Percentiles rank a stretch among this genome's conserved stretches.
Evolutionary conservation across 768 basidiomycete species (phyloP).

Genomic region (Lentinula boryana): DNA sequence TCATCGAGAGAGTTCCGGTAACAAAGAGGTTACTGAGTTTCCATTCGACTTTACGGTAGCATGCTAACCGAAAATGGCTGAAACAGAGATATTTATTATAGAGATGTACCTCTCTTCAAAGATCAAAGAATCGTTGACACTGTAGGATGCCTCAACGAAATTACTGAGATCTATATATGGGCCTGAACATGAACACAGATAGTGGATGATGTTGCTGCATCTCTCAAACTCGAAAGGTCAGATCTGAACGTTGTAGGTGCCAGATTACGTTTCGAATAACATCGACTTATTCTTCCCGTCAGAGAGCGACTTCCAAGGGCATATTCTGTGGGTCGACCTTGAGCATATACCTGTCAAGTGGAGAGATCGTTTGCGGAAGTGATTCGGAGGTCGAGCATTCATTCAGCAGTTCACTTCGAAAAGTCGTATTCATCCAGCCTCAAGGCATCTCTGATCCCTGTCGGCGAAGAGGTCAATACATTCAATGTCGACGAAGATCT

Average conservation of each 20-base stretch:
- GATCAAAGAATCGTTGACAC: slow-evolving; percentile 75
- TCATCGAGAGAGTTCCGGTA: slow-evolving; percentile 43
- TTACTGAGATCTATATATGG: background rate
- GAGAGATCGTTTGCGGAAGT: slow-evolving; percentile 42
- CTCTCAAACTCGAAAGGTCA: slow-evolving; percentile 63
- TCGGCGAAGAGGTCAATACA: slow-evolving; percentile 60
- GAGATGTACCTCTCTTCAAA: slow-evolving; percentile 73
- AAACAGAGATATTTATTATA: slow-evolving; percentile 81
- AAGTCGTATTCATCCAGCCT: background rate
- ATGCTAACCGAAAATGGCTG: background rate
- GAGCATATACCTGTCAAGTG: slow-evolving; percentile 48
- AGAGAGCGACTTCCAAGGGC: slow-evolving; percentile 91
- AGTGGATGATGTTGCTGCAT: slow-evolving; percentile 86
- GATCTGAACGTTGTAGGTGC: slow-evolving; percentile 72
- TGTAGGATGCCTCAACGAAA: slow-evolving; percentile 27
- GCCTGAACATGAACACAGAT: slow-evolving; percentile 38
- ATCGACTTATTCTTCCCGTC: slow-evolving; percentile 5
- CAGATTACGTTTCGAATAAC: background rate
- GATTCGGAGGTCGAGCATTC: slow-evolving; percentile 49
- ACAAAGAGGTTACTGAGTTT: slow-evolving; percentile 51
- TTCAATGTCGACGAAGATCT: slow-evolving; percentile 52
- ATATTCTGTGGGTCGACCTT: slow-evolving; percentile 70
- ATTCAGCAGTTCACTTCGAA: background rate
- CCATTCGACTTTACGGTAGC: slow-evolving; percentile 7
- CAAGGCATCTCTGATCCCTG: slow-evolving; percentile 75